Evolutionary conservation across 2,329 filamentous ascomycete genomes (phyloP).

Genomic region (Trichoderma asperellum): DNA sequence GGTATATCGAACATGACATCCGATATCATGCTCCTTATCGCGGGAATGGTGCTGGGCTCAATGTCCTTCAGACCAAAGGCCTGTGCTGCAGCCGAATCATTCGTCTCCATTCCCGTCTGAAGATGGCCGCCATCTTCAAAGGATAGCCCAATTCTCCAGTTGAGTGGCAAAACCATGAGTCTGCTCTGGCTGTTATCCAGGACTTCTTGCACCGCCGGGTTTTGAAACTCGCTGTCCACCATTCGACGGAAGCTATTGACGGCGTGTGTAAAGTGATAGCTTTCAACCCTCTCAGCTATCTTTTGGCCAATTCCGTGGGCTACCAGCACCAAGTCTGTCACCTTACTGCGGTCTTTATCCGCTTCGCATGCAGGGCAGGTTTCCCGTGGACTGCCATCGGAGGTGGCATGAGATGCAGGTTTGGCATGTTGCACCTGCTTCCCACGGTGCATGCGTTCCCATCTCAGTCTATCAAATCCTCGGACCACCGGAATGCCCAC

Average conservation of each 20-base stretch:
- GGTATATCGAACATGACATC: conserved; percentile 99
- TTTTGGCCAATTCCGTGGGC: conserved; percentile 98
- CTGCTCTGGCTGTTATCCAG: conserved; percentile 79
- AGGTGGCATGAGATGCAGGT: conserved; percentile 38
- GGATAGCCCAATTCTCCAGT: conserved; percentile 88
- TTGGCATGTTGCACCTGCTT: conserved; percentile 41
- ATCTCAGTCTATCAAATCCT: conserved; percentile 78
- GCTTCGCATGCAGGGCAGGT: conserved; percentile 63
- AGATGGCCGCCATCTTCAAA: conserved; percentile 78
- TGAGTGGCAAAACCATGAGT: conserved; percentile 91
- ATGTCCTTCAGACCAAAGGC: conserved; percentile 80
- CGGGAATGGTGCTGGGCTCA: conserved; percentile 86
- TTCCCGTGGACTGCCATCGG: conserved; percentile 37
- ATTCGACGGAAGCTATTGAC: conserved; percentile 88
- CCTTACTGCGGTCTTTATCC: conserved; percentile 66
- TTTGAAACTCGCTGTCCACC: conserved; percentile 81
- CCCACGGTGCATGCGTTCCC: conserved; percentile 71
- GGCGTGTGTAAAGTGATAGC: conserved; percentile 95
- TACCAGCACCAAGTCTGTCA: conserved; percentile 87
- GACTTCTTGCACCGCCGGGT: conserved; percentile 71
- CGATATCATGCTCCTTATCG: conserved; percentile 89
- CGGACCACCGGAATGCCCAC: conserved; percentile 88
- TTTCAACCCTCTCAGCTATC: conserved; percentile 90
- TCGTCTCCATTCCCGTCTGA: conserved; percentile 54
- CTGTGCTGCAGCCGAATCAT: conserved; percentile 55